A percentile compares a stretch with the other conserved stretches of the same genome.
Evolutionary conservation across 2,329 filamentous ascomycete genomes (phyloP).

Genomic region (Botryosphaeria dothidea): DNA sequence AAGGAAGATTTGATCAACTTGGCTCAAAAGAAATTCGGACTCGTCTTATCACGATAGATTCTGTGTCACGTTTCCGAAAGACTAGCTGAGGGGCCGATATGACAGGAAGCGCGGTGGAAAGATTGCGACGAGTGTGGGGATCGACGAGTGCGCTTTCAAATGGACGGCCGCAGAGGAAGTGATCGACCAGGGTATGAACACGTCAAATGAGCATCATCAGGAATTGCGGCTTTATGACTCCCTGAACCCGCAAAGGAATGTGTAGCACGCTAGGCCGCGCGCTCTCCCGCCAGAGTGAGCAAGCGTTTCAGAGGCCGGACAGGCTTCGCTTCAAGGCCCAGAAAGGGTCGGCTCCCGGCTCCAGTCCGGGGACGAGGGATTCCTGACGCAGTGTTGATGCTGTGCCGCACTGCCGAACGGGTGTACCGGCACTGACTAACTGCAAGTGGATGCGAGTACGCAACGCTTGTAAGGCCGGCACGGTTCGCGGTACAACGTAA

Average conservation of each 20-base stretch:
- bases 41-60: neutral
- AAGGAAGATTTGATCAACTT: neutral
- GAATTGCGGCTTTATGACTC: neutral
- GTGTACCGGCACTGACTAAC: neutral
- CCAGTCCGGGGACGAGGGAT: neutral
- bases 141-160: neutral
- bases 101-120: neutral
- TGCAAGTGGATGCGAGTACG: neutral
- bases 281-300: neutral
- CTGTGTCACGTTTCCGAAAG: neutral
- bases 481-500: neutral
- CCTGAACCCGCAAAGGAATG: neutral
- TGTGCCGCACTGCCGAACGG: neutral
- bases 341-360: neutral
- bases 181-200: neutral
- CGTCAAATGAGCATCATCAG: neutral
- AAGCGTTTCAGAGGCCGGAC: no score
- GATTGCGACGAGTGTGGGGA: constrained; percentile 4
- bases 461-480: neutral
- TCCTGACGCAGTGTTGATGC: neutral
- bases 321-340: neutral
- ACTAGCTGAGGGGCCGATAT: neutral
- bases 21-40: neutral
- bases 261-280: no score
- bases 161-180: neutral